Evolutionary conservation across 768 basidiomycete genomes (phyloP), one percentile per base, ranked within the genome.

Genomic region (Xanthoconium stramineum): DNA sequence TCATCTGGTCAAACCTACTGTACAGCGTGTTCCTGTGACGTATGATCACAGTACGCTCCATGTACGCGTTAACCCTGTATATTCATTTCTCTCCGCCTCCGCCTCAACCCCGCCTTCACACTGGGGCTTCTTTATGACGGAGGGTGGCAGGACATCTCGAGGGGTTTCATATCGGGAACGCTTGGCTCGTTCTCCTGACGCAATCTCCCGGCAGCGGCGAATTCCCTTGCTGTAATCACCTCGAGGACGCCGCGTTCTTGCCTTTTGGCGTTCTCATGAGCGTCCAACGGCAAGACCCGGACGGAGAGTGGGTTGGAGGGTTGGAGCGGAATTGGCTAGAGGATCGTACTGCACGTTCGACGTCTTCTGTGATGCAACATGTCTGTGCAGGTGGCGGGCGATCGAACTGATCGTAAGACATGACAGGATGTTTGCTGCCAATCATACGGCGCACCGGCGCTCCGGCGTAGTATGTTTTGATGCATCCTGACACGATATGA

Each of bases 1-100:
- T 53, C 50, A 47, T 55, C 45, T 50, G 13, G 42, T 46, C 40
- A 42, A 20, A 35, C 47, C 50, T 46, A 54, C 43, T 2, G 35
- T 40, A 50, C 35, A 1, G 44, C 13, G 44, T 19, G 68, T 69
- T 61, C 68, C 68, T 70, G 62, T 69, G 68, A 70, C 64, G 68
- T 61, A 69, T 52, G 35, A 65, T 37, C 47, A 44, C 59, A 20
- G 46, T 35, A 37, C 43, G 46, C 46, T n/a, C 19, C 38, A 28
- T 52, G 28, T 20, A 24, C 32, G 42, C 36, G 20, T 19, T 59
- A 45, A 43, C 37, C 35, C 43, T 51, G 8, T 55, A 44, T 52
- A 15, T 64, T 56, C 55, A 57, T 60, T 52, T 61, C 29, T 52
- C 57, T 62, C 68, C 65, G 56, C 67, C 61, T 60, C 68, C 65